These are phyloP conservation scores for Aspergillus bridgeri DNA, from an alignment of 495 filamentous ascomycete genomes.

Conservation along the genomic window DNA sequence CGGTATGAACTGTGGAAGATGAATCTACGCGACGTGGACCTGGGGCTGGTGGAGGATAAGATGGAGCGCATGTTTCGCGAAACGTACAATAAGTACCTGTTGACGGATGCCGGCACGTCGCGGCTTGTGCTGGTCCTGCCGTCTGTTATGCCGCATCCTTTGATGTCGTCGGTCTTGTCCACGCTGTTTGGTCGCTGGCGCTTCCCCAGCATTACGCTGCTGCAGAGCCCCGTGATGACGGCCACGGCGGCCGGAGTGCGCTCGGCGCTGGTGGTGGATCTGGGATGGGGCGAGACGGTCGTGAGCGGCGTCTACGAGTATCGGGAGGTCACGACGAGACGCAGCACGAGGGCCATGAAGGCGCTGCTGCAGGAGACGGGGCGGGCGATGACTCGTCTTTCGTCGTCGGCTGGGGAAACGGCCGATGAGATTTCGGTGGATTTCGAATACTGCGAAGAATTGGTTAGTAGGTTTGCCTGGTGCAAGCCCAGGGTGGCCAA, in stretches of 20 bases:
- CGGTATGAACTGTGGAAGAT: slow-evolving; percentile 78
- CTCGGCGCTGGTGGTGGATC: slow-evolving; percentile 75
- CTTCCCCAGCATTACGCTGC: slow-evolving; percentile 73
- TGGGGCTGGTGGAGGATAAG: slow-evolving; percentile 81
- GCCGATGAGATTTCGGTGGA: slow-evolving; percentile 42
- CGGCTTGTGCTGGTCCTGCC: slow-evolving; percentile 73
- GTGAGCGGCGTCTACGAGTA: slow-evolving; percentile 86
- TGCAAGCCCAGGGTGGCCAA: slow-evolving; percentile 46
- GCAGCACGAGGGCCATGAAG: slow-evolving; percentile 73
- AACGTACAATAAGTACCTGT: slow-evolving; percentile 79
- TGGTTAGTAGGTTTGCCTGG: slow-evolving; percentile 71
- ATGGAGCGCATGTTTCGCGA: slow-evolving; percentile 80
- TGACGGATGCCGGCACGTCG: slow-evolving; percentile 70
- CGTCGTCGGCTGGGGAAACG: slow-evolving; percentile 15
- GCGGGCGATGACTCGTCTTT: slow-evolving; percentile 52
- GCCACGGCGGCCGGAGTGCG: slow-evolving; percentile 78
- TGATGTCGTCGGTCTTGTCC: slow-evolving; percentile 70
- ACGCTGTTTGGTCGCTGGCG: slow-evolving; percentile 77
- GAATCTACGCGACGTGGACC: slow-evolving; percentile 67
- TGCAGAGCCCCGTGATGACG: slow-evolving; percentile 68
- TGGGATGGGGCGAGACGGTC: slow-evolving; percentile 87
- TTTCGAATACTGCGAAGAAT: slow-evolving; percentile 77
- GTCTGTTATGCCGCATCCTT: slow-evolving; percentile 69
- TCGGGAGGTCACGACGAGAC: slow-evolving; percentile 63
- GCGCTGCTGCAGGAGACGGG: slow-evolving; percentile 65